These are phyloP conservation scores for Oryza meyeriana DNA, from an alignment of 176 grass and related monocot genomes.

Conservation along the genomic window DNA sequence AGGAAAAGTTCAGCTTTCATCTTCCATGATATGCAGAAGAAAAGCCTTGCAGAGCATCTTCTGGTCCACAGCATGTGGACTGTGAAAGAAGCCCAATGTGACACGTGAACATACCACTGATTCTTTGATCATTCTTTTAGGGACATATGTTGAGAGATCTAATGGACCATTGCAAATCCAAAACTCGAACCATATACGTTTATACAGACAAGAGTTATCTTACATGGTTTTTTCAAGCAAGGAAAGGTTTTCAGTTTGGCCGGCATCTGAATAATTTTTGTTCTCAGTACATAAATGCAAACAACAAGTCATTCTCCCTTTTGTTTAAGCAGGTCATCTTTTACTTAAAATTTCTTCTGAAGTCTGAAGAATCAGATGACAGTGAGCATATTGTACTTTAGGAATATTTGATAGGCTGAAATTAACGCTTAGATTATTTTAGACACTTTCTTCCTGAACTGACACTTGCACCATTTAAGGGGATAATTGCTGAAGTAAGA, in stretches of 20 bases:
- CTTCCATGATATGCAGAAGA: background rate
- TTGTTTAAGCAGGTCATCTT: background rate
- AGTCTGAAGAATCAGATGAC: background rate
- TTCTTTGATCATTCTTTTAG: background rate
- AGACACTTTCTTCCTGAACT: background rate
- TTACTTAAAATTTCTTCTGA: background rate
- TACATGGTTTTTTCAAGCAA: background rate
- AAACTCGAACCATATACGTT: background rate
- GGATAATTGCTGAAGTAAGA: background rate
- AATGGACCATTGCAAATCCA: background rate
- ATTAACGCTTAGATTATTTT: background rate
- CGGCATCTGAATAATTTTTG: background rate
- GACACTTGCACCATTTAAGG: background rate
- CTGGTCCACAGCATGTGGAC: background rate
- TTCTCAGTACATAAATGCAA: background rate
- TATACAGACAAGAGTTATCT: background rate
- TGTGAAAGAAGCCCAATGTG: background rate
- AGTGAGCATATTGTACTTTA: background rate
- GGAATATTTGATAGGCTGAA: background rate
- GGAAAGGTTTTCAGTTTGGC: background rate
- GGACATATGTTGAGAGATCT: background rate
- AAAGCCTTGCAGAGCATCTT: background rate
- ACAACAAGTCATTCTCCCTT: background rate
- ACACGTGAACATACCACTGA: background rate
- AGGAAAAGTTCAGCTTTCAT: slow-evolving; percentile 2